Percentiles rank a stretch among this genome's conserved stretches.
phyloP scores from a whole-genome alignment of 2,329 filamentous ascomycete species.

The Stachybotrys elegans region DNA sequence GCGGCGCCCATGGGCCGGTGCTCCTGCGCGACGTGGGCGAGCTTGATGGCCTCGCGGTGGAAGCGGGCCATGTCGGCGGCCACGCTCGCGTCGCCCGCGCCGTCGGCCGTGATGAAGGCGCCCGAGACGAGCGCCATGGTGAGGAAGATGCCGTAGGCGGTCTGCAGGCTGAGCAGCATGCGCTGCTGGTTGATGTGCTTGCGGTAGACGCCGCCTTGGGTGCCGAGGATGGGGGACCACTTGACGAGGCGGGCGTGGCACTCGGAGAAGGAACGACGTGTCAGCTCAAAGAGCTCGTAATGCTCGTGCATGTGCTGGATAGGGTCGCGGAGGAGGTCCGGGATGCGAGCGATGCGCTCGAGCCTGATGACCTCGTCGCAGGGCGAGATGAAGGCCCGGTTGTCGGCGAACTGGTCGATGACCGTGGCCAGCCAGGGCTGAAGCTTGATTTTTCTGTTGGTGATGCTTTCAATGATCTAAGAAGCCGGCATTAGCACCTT shows the following conservation, averaged over 20 bases:
- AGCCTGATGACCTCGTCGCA: neutral
- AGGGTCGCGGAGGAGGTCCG: constrained; percentile 14
- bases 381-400: neutral
- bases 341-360: constrained; percentile 11
- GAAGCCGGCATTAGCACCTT: neutral
- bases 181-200: too few species aligned
- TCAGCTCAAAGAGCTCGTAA: too few species aligned
- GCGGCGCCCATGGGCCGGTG: constrained; percentile 21
- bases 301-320: constrained; percentile 10
- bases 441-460: constrained; percentile 19
- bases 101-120: constrained; percentile 15
- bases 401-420: constrained; percentile 7
- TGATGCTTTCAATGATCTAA: constrained; percentile 27
- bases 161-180: constrained; percentile 6
- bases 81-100: constrained; percentile 8
- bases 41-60: constrained; percentile 15
- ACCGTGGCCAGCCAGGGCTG: constrained; percentile 14
- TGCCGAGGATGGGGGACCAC: too few species aligned
- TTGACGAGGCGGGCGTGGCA: too few species aligned
- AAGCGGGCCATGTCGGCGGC: constrained; percentile 11
- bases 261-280: too few species aligned
- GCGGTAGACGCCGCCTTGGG: too few species aligned
- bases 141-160: constrained; percentile 14
- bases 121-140: constrained; percentile 17
- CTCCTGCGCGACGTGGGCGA: constrained; percentile 13